A percentile compares a stretch with the other conserved stretches of the same genome.
Conservation (phyloP, 768 basidiomycete species). For the Tephrocybe rancida region DNA sequence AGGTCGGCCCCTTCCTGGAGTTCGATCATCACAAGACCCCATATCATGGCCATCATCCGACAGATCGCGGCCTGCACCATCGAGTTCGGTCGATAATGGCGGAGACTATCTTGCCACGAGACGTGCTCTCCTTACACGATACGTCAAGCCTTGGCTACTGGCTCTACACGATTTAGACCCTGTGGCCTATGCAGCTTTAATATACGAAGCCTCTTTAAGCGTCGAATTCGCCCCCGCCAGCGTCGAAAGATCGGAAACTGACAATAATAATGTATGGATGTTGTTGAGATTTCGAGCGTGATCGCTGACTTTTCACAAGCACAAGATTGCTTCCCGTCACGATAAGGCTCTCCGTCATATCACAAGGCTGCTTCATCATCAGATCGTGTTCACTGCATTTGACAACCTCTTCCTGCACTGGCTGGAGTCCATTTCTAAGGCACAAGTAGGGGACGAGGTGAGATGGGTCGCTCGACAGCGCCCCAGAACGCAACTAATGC, state of each 20-base stretch:
- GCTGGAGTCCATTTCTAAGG: constrained; percentile 46
- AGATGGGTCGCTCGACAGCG: constrained; percentile 6
- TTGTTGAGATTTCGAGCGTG: not conserved
- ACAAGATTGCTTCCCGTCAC: constrained; percentile 18
- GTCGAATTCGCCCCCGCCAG: constrained; percentile 31
- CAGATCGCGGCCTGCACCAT: constrained; percentile 34
- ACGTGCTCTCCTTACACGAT: constrained; percentile 52
- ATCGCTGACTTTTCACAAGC: not conserved
- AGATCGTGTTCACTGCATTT: constrained; percentile 57
- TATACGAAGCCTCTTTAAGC: constrained; percentile 59
- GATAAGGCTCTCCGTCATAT: constrained; percentile 54
- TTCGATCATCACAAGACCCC: constrained; percentile 46
- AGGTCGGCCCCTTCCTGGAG: constrained; percentile 62
- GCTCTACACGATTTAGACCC: constrained; percentile 68
- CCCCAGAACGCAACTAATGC: not conserved
- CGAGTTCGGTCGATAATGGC: constrained; percentile 55
- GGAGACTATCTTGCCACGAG: constrained; percentile 71
- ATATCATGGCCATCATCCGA: constrained; percentile 58
- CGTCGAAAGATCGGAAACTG: constrained; percentile 7
- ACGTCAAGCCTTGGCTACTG: constrained; percentile 68
- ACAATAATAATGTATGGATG: too few relatives aligned
- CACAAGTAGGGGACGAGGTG: constrained; percentile 38
- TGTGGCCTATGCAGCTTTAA: constrained; percentile 47
- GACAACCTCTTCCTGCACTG: constrained; percentile 62
- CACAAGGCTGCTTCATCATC: constrained; percentile 53